Conservation (phyloP, 2,329 filamentous ascomycete species). For the Zymoseptoria brevis region DNA sequence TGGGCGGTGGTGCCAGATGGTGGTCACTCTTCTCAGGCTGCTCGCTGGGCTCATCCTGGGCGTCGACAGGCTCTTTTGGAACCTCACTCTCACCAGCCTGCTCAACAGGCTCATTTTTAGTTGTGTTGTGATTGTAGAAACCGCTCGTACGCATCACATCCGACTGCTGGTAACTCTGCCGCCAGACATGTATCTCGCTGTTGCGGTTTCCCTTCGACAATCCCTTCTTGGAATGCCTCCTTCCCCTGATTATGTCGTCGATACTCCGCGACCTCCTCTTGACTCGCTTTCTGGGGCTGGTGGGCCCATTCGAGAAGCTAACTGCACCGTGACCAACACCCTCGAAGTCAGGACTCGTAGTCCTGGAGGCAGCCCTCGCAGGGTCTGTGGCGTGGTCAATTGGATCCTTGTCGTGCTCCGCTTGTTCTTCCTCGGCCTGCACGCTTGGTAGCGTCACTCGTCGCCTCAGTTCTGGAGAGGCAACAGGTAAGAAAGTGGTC, state of each 20-base stretch:
- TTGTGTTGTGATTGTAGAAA: conserved; percentile 9
- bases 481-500: conserved; percentile 25
- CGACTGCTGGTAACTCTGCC: conserved; percentile 26
- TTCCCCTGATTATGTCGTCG: conserved; percentile 21
- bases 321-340: neutral
- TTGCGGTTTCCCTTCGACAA: conserved; percentile 14
- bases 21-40: neutral
- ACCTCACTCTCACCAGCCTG: neutral
- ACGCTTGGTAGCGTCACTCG: conserved; percentile 25
- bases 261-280: conserved; percentile 30
- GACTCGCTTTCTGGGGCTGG: conserved; percentile 7
- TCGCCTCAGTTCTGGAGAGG: conserved; percentile 18
- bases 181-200: conserved; percentile 31
- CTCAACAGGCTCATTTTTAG: neutral
- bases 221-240: neutral
- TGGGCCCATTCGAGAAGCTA: neutral
- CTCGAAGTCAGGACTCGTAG: neutral
- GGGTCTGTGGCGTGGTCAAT: neutral
- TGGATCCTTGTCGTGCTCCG: neutral
- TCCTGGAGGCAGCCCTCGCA: neutral
- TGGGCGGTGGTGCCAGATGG: too few relatives aligned
- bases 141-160: conserved; percentile 25
- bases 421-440: neutral
- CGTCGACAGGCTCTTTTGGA: neutral
- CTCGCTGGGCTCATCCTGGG: neutral